These are phyloP conservation scores for Lepiota subincarnata DNA, from an alignment of 768 basidiomycete genomes.

Conservation along the genomic window DNA sequence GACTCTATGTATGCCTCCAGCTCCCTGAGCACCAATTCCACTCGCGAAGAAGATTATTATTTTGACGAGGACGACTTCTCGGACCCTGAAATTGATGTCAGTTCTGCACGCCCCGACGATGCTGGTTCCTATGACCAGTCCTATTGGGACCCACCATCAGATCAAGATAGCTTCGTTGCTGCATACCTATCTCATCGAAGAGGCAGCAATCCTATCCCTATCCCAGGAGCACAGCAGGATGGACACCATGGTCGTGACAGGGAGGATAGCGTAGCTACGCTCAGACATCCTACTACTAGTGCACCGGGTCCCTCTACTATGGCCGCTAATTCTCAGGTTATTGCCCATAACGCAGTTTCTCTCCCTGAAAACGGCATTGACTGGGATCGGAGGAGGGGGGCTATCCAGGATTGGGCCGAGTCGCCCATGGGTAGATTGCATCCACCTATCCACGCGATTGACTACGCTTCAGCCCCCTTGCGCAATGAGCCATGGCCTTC, in stretches of 20 bases:
- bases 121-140: slow-evolving; percentile 22
- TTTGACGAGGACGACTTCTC: slow-evolving; percentile 39
- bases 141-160: slow-evolving; percentile 8
- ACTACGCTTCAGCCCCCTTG: slow-evolving; percentile 3
- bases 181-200: slow-evolving; percentile 28
- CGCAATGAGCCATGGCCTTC: slow-evolving; percentile 3
- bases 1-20: slow-evolving; percentile 22
- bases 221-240: slow-evolving; percentile 35
- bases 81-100: slow-evolving; percentile 35
- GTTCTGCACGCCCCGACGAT: slow-evolving; percentile 32
- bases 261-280: slow-evolving; percentile 53
- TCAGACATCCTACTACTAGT: slow-evolving; percentile 11
- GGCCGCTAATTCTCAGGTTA: slow-evolving; percentile 18
- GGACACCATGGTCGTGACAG: slow-evolving; percentile 36
- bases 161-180: slow-evolving; percentile 17
- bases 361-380: slow-evolving; percentile 54
- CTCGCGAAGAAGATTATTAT: slow-evolving; percentile 37
- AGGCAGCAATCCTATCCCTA: slow-evolving; percentile 60
- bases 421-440: slow-evolving; percentile 11
- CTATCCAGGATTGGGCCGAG: slow-evolving; percentile 20
- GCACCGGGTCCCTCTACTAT: slow-evolving; percentile 3
- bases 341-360: slow-evolving; percentile 26
- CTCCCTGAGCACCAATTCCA: slow-evolving; percentile 16
- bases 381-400: slow-evolving; percentile 50
- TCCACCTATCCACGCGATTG: slow-evolving; percentile 4